Base-by-base conservation (phyloP, 176 grass and related monocot species). In the Juncus effusus region DNA sequence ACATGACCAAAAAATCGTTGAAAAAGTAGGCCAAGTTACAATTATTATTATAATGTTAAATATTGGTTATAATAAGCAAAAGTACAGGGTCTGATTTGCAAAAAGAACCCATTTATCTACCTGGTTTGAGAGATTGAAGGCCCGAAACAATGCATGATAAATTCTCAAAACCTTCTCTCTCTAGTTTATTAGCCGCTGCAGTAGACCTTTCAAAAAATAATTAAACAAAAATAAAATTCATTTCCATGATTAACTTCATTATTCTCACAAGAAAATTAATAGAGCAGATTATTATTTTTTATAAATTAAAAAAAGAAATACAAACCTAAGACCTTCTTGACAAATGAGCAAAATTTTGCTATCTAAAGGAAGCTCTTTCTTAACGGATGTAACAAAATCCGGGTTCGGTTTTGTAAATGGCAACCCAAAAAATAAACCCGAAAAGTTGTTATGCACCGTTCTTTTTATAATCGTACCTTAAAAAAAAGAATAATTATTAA, bases 271-370 rank as follows among this genome's bases (percentile, higher is more conserved):
- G 7, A 50, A 38, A 28, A 28, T 28, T 28, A 28, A 28, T 28
- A 28, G 1, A 28, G 19, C 19, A 28, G 19, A 28, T 28, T 28
- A 28, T 28, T 28, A 28, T 28, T 28, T 28, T 28, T 28, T 28
- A 28, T 28, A 28, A 50, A 57, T 45, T 10, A 63, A 49, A 12
- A 54, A 54, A 38, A 41, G 16, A 16, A 3, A 54, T n/a, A 66
- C 78, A 72, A 65, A 96, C 92, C 92, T 83, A 67, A 96, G 79
- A 11, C 92, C 87, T 88, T 91, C 92, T 70, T 96, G 87, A 69
- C 92, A 96, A 55, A 96, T 84, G 28, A 96, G 38, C 56, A 96
- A 82, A 64, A 89, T 54, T 67, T 89, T 96, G 55, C 66, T 91
- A 16, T 89, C 82, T 40, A 77, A 54, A 6, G 79, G 80, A 73